Conservation (phyloP, 228 moss, liverwort and hornwort species). For the Sphagnum fallax region DNA sequence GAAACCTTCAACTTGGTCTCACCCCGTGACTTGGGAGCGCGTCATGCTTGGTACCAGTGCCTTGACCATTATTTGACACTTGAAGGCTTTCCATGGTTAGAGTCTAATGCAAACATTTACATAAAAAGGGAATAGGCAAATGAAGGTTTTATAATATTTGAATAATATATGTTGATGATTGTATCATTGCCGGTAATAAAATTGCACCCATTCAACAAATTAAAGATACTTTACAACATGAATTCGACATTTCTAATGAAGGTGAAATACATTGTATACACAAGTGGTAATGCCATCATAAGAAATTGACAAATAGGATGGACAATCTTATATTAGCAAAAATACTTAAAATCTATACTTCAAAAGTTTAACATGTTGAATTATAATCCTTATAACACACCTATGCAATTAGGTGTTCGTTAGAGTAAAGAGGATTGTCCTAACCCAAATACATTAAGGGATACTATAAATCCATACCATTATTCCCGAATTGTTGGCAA, state of each 20-base stretch:
- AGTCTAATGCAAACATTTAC: conserved; percentile 3
- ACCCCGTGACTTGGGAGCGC: too few species aligned
- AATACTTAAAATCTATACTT: conserved; percentile 5
- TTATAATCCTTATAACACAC: conserved; percentile 1
- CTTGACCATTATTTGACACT: background rate
- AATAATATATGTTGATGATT: conserved; percentile 7
- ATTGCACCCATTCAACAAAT: background rate
- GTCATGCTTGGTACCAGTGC: background rate
- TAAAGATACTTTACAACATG: background rate
- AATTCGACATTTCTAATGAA: conserved; percentile 3
- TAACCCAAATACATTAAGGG: background rate
- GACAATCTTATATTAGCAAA: conserved; percentile 1
- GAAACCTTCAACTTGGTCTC: too few species aligned
- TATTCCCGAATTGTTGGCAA: background rate
- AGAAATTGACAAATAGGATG: background rate
- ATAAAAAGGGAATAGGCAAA: background rate
- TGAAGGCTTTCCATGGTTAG: background rate
- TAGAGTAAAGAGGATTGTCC: too few species aligned
- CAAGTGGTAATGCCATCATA: background rate
- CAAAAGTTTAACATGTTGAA: conserved; percentile 3
- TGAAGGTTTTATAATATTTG: background rate
- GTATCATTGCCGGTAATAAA: background rate
- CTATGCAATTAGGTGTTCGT: background rate
- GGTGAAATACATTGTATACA: conserved; percentile 1
- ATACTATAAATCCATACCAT: background rate